Evolutionary conservation across 1,284 basidiomycete species (phyloP).

Genomic region (Microbotryum intermedium): DNA sequence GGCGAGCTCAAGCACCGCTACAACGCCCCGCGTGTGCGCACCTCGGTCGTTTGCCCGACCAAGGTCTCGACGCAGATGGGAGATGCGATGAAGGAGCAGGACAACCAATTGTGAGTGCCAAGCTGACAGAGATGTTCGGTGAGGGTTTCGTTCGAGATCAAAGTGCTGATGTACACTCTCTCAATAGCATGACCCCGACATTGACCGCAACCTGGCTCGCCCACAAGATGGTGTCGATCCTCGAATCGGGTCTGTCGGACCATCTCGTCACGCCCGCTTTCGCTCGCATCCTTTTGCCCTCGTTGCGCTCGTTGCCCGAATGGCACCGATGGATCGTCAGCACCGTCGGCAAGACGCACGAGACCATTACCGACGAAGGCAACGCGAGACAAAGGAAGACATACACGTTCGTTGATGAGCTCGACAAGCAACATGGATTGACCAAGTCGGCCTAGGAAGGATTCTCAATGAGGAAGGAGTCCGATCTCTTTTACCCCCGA

Average conservation of each 20-base stretch:
- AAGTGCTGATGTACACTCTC: neutral
- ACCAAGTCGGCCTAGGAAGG: no score
- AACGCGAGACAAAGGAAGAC: conserved; percentile 12
- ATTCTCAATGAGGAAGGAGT: no score
- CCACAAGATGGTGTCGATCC: conserved; percentile 13
- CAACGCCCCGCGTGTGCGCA: conserved; percentile 26
- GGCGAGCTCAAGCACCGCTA: conserved; percentile 26
- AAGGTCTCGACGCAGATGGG: conserved; percentile 29
- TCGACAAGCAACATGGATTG: conserved; percentile 15
- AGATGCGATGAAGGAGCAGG: conserved; percentile 21
- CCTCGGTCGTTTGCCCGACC: conserved; percentile 26
- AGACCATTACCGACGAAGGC: conserved; percentile 17
- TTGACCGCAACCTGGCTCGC: conserved; percentile 17
- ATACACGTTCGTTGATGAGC: conserved; percentile 9
- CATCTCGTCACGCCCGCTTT: conserved; percentile 20
- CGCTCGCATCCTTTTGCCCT: conserved; percentile 13
- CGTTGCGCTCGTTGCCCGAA: conserved; percentile 12
- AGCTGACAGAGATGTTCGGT: no score
- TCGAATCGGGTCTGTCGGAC: conserved; percentile 20
- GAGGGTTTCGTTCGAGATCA: no score
- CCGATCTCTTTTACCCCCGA: no score
- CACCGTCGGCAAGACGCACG: conserved; percentile 18
- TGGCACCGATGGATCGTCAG: conserved; percentile 21
- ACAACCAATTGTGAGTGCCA: conserved; percentile 13
- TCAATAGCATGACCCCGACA: conserved; percentile 12